A percentile compares a stretch with the other conserved stretches of the same genome.
Evolutionary conservation across 176 grass and related monocot species (phyloP).

Genomic region (Puya raimondii): DNA sequence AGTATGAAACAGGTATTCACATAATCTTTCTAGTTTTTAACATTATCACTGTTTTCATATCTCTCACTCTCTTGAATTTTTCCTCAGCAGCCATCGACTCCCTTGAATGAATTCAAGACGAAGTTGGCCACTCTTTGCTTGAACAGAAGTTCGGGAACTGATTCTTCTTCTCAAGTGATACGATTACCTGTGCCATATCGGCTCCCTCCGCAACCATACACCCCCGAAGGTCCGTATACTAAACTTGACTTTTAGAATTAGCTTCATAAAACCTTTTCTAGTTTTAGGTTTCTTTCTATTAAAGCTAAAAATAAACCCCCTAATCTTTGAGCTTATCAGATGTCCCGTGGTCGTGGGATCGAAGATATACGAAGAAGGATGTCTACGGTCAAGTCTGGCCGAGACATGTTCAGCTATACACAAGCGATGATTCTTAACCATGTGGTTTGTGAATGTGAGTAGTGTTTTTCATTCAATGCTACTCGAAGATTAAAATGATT

Average conservation of each 20-base stretch:
- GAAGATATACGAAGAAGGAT: constrained; percentile 70
- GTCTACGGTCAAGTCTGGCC: constrained; percentile 83
- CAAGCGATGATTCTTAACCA: not conserved
- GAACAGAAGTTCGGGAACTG: constrained; percentile 36
- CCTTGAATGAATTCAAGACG: constrained; percentile 28
- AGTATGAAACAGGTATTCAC: constrained; percentile 21
- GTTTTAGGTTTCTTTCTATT: not conserved
- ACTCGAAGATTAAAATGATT: too few species aligned
- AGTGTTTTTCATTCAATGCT: too few species aligned
- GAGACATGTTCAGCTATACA: constrained; percentile 39
- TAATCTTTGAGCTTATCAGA: constrained; percentile 26
- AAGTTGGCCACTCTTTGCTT: constrained; percentile 59
- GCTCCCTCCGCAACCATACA: constrained; percentile 63
- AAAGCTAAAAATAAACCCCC: not conserved
- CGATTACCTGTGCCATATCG: constrained; percentile 78
- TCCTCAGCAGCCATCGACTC: constrained; percentile 9
- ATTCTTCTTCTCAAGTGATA: constrained; percentile 27
- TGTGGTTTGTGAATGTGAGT: not conserved
- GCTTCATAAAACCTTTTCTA: not conserved
- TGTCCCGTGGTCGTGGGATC: constrained; percentile 93
- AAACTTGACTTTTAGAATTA: not conserved
- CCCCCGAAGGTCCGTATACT: constrained; percentile 35
- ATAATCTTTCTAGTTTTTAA: not conserved
- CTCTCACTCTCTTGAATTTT: not conserved
- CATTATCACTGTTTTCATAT: not conserved